Base-by-base conservation (phyloP, 2,329 filamentous ascomycete species). In the Ilyonectria sp. region DNA sequence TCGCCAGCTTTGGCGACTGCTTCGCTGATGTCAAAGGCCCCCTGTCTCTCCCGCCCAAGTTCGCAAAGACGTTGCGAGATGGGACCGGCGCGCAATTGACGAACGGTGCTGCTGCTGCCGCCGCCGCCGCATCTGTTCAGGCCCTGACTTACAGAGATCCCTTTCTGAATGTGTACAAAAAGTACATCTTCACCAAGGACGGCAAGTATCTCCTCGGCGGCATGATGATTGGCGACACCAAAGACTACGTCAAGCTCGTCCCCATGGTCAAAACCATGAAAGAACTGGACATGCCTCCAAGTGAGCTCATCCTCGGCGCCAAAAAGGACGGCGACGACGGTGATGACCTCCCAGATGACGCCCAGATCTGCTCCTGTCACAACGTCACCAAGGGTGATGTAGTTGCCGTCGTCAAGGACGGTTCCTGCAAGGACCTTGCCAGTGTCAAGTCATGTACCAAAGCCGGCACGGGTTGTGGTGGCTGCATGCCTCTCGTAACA, bases 141-240 rank as follows among this genome's bases (percentile, higher is more conserved):
- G 91, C 94, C 0, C 83, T 97, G 47, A 95, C 92, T 0, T 97
- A 97, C 83, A 94, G 92, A 69, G 94, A 97, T 76, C 94, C 94
- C 0, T 97, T 97, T 77, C 88, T 91, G 63, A 91, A 94, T 54
- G 90, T 97, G 1, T 97, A 97, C 84, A 97, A 97, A 80, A 97
- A 97, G 78, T 97, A 96, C 79, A 83, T 97, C 11, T 97, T 97
- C 76, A 97, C 94, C 0, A 84, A 91, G 76, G 95, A 97, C 77
- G 94, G 94, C 29, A 97, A 97, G 79, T 95, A 95, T 75, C 84
- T 97, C 1, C 88, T 97, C 0, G 94, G 94, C n/a, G 95, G 94
- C 4, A 97, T 97, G 94, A 97, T 97, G 94, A 96, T 97, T 68
- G 95, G 94, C 44, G 94, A 97, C 76, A 97, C 94, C 0, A 92